A percentile compares a stretch with the other conserved stretches of the same genome.
phyloP scores from a whole-genome alignment of 2,329 filamentous ascomycete genomes.

The Triangularia setosa region DNA sequence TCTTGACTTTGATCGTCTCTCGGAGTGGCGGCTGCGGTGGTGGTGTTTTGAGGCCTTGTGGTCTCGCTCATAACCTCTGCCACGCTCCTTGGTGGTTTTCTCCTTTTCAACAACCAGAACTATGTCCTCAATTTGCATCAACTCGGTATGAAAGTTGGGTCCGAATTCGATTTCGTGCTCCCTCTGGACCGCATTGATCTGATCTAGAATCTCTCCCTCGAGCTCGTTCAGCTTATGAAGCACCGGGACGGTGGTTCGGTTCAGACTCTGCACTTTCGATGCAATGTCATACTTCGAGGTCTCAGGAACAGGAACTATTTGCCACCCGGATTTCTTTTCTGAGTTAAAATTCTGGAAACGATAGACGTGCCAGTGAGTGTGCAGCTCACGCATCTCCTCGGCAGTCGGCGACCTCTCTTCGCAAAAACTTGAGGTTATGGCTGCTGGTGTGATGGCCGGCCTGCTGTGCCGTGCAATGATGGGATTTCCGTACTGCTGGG shows the following conservation, averaged over 20 bases:
- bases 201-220: constrained; percentile 35
- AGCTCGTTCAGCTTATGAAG: constrained; percentile 42
- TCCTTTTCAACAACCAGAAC: constrained; percentile 23
- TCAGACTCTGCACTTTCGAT: constrained; percentile 37
- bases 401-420: constrained; percentile 34
- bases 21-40: constrained; percentile 16
- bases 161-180: constrained; percentile 42
- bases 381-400: constrained; percentile 35
- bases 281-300: constrained; percentile 37
- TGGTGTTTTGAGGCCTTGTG: constrained; percentile 9
- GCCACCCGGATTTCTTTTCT: constrained; percentile 39
- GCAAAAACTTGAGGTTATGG: constrained; percentile 37
- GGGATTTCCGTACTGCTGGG: constrained; percentile 6
- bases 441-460: constrained; percentile 7
- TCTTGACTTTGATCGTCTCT: background rate
- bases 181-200: constrained; percentile 39
- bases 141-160: constrained; percentile 36
- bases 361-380: constrained; percentile 40
- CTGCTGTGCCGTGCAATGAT: background rate
- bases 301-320: constrained; percentile 35
- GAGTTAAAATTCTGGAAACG: constrained; percentile 43
- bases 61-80: constrained; percentile 7
- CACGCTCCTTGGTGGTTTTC: constrained; percentile 24
- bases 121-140: constrained; percentile 44
- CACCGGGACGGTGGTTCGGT: constrained; percentile 31